phyloP scores from a whole-genome alignment of 2,329 filamentous ascomycete species.

The Dryadomyces quercivorus region DNA sequence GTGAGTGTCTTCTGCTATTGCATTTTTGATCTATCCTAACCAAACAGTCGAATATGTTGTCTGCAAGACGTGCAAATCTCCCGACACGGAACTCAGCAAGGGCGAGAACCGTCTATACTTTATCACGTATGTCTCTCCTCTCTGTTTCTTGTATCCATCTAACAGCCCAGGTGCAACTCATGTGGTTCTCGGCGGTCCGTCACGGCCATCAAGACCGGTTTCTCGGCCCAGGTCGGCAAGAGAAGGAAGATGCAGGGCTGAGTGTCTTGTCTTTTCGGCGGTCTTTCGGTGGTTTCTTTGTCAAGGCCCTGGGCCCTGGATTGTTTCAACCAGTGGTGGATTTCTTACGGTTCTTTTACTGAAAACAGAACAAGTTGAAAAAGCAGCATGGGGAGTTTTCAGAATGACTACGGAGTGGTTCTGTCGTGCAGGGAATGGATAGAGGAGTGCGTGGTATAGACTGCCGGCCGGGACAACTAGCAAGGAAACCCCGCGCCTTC shows the following conservation, averaged over 20 bases:
- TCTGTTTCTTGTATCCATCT: neutral
- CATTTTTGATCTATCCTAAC: slow-evolving; percentile 10
- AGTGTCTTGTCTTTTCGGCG: too few species aligned
- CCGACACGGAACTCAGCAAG: slow-evolving; percentile 94
- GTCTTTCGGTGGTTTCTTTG: too few species aligned
- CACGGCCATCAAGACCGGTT: slow-evolving; percentile 98
- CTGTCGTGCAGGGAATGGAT: too few species aligned
- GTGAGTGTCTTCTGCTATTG: slow-evolving; percentile 29
- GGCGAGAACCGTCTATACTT: slow-evolving; percentile 99
- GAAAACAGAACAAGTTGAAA: too few species aligned
- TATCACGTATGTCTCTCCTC: slow-evolving; percentile 46
- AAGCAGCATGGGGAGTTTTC: too few species aligned
- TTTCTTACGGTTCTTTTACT: too few species aligned
- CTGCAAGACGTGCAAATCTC: slow-evolving; percentile 94
- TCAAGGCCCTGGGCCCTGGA: too few species aligned
- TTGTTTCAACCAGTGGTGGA: too few species aligned
- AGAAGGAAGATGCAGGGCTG: slow-evolving; percentile 88
- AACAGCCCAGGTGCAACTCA: slow-evolving; percentile 13
- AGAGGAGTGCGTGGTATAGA: too few species aligned
- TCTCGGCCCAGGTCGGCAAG: slow-evolving; percentile 98
- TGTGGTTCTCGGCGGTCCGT: slow-evolving; percentile 76
- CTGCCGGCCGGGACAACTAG: too few species aligned
- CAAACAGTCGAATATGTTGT: slow-evolving; percentile 82
- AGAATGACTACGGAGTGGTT: too few species aligned
- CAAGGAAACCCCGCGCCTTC: too few species aligned